Evolutionary conservation across 257 asterid species (phyloP).

Genomic region (Ballota nigra): DNA sequence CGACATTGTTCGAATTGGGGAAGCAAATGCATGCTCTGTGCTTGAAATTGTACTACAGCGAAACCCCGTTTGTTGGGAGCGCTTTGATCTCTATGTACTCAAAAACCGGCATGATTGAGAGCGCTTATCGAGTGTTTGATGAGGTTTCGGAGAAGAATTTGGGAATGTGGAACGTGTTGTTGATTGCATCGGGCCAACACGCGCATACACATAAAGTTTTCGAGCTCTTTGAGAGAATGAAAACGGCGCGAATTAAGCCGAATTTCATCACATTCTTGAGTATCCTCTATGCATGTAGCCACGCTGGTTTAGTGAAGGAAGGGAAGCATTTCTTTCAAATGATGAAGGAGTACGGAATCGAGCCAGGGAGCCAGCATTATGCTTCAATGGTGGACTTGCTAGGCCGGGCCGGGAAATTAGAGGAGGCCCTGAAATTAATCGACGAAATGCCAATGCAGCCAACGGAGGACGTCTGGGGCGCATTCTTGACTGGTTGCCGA

Average conservation of each 20-base stretch:
- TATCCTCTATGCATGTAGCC: slow-evolving; percentile 77
- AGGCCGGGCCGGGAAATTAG: slow-evolving; percentile 77
- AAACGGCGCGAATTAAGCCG: slow-evolving; percentile 45
- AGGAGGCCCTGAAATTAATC: slow-evolving; percentile 61
- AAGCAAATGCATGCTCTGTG: slow-evolving; percentile 75
- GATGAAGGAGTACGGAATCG: slow-evolving; percentile 62
- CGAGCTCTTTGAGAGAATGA: slow-evolving; percentile 57
- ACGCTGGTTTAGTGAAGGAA: slow-evolving; percentile 63
- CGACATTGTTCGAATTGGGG: slow-evolving; percentile 69
- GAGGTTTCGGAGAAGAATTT: slow-evolving; percentile 53
- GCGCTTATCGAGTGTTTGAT: slow-evolving; percentile 62
- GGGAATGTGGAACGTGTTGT: slow-evolving; percentile 82
- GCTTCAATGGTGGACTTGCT: slow-evolving; percentile 88
- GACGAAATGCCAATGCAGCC: slow-evolving; percentile 81
- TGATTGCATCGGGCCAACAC: slow-evolving; percentile 80
- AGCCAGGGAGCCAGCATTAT: slow-evolving; percentile 78
- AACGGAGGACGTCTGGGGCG: slow-evolving; percentile 83
- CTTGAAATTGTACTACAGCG: slow-evolving; percentile 54
- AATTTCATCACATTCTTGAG: slow-evolving; percentile 72
- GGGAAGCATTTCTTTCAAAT: slow-evolving; percentile 57
- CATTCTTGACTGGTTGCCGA: slow-evolving; percentile 79
- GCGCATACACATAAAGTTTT: slow-evolving; percentile 54
- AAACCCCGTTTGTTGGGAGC: slow-evolving; percentile 66
- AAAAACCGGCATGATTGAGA: slow-evolving; percentile 69
- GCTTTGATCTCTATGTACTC: slow-evolving; percentile 77